These are phyloP conservation scores for Neltuma alba DNA, from an alignment of 306 rosid genomes.

Conservation along the genomic window DNA sequence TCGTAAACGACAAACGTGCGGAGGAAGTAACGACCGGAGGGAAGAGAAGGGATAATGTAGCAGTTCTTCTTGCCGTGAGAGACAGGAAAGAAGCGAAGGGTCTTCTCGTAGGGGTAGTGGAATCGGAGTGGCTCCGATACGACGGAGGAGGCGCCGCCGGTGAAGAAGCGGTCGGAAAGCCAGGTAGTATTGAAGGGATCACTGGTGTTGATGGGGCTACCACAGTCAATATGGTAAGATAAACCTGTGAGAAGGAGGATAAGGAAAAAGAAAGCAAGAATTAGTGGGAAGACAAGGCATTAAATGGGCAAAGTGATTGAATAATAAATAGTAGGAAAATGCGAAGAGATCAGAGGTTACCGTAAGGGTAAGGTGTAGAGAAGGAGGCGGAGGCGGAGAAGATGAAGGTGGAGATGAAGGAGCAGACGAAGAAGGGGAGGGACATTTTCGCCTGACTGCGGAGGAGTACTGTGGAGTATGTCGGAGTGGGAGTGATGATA, in stretches of 20 bases:
- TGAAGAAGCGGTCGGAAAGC: conserved; percentile 86
- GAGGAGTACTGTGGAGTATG: not conserved
- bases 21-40: conserved; percentile 66
- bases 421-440: not conserved
- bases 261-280: not conserved
- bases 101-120: conserved; percentile 68
- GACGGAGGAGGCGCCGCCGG: conserved; percentile 62
- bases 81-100: conserved; percentile 82
- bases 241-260: conserved; percentile 43
- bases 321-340: not conserved
- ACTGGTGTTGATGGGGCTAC: conserved; percentile 59
- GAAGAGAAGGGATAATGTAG: conserved; percentile 65
- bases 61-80: conserved; percentile 92
- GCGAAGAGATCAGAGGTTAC: conserved; percentile 31
- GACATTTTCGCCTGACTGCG: conserved; percentile 39
- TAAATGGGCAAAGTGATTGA: not conserved
- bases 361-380: conserved; percentile 47
- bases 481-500: not conserved
- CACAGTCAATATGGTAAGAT: conserved; percentile 80
- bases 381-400: not conserved
- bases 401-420: not conserved
- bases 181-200: conserved; percentile 72
- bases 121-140: conserved; percentile 91
- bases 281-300: conserved; percentile 23
- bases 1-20: conserved; percentile 88